Percentiles rank a stretch among this genome's conserved stretches.
Evolutionary conservation across 2,329 filamentous ascomycete genomes (phyloP).

Genomic region (Neonectria coccinea): DNA sequence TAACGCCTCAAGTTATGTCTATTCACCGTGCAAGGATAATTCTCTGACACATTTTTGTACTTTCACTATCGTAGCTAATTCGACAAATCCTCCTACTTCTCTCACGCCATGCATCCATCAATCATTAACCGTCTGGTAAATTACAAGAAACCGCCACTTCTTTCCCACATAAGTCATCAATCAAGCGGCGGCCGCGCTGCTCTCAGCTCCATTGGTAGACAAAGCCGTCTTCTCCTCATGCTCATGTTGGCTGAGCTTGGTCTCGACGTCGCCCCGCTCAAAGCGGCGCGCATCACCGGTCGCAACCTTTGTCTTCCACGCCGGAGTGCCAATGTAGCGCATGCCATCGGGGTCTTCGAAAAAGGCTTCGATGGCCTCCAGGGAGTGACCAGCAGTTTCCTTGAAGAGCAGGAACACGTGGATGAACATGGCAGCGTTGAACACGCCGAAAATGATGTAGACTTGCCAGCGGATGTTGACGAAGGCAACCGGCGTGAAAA

Average conservation of each 20-base stretch:
- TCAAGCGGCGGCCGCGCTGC: neutral
- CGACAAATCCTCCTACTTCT: neutral
- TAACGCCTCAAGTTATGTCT: too few relatives aligned
- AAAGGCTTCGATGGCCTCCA: constrained; percentile 71
- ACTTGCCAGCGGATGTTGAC: constrained; percentile 41
- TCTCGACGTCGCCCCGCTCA: constrained; percentile 39
- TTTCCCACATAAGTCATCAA: neutral
- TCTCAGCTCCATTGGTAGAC: neutral
- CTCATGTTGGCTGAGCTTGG: constrained; percentile 33
- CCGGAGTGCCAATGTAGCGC: constrained; percentile 34
- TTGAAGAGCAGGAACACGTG: constrained; percentile 59
- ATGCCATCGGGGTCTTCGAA: constrained; percentile 44
- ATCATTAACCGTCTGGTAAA: neutral
- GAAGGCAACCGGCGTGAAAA: constrained; percentile 45
- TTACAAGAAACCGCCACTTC: neutral
- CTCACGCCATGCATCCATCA: neutral
- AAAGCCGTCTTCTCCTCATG: constrained; percentile 33
- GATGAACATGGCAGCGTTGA: constrained; percentile 37
- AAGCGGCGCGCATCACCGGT: constrained; percentile 27
- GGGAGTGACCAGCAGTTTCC: constrained; percentile 59
- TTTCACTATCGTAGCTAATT: neutral
- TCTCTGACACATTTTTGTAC: neutral
- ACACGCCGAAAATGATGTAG: constrained; percentile 38
- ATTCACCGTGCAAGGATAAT: too few relatives aligned
- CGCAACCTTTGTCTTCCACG: constrained; percentile 37